Evolutionary conservation across 2,329 filamentous ascomycete species (phyloP), one percentile per base, ranked within the genome.

Genomic region (Fusarium miscanthi): DNA sequence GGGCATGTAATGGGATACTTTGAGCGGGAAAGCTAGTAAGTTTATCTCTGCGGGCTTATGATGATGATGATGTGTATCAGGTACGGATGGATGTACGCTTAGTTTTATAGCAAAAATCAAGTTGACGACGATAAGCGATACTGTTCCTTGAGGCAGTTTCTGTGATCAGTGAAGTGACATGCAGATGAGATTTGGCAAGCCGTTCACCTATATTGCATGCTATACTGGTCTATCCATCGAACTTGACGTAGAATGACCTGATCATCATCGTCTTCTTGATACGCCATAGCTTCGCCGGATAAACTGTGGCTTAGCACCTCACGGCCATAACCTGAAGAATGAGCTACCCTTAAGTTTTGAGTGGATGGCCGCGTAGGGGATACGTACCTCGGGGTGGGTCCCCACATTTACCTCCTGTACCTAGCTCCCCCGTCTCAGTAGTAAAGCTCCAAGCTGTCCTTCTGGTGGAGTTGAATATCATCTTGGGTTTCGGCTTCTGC

Each of bases 401-500:
- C 40, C 65, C 65, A 63, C 64, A 49, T 51, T 37, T 31, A 63
- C 65, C 66, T 69, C 66, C 66, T 69, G 61, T 66, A 71, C 57
- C 51, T 66, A 71, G 59, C 70, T 72, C 40, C 38, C 58, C 59
- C 40, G 59, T 54, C 66, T 53, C 63, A 69, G 38, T 59, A 60
- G 61, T 69, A 73, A 83, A 84, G 82, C 82, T 84, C 82, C 82
- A 84, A 84, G 82, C 82, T 84, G 82, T 84, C 83, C 82, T 84
- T 80, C 78, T 75, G 59, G 72, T 73, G 72, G 63, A 77, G 68
- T 74, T 74, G 49, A 66, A 76, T 66, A 72, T 72, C 69, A 70
- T 70, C 72, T 74, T 72, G 66, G 52, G 68, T 75, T 64, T 74
- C 72, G 72, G 74, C 67, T 76, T 76, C 69, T 73, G 76, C 74